Evolutionary conservation across 139 green algal genomes (phyloP), one percentile per base, ranked within the genome.

Genomic region (Limnomonas spitsbergensis): DNA sequence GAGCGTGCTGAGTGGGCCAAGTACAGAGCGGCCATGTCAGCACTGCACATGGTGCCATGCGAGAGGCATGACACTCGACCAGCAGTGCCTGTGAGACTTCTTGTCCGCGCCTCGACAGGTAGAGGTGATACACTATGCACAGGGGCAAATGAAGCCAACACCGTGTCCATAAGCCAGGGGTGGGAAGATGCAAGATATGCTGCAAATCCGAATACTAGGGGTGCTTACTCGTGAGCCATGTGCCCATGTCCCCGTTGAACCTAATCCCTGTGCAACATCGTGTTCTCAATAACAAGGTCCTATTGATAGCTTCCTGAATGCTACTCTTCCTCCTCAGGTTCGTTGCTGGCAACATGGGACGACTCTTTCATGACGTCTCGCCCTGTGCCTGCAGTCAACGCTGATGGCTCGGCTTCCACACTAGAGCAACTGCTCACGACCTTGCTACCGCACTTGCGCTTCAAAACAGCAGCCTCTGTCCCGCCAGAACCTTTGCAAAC

Each of bases 381-480:
- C 9, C 81, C 81, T 1, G 38, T 82, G 9, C 68, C 78, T 1
- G 72, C 75, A 2, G 39, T 53, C 3, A 73, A 66, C 27, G 38
- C 79, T 4, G 78, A 82, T 42, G 82, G 84, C 29, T 75, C 38
- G 24, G 66, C 32, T n/a, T 74, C 80, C 47, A 80, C 76, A 38
- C 56, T 89, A 29, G 78, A 73, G 1, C 38, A 87, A n/a, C 68
- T 82, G 31, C 47, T 91, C 47, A 39, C 71, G 24, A 29, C 67
- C 6, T 37, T 83, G 38, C 34, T 90, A 34, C 78, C 76, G 29
- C 26, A 36, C 61, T 39, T 72, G 29, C 26, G 61, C n/a, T n/a
- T n/a, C n/a, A n/a, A n/a, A n/a, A n/a, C n/a, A n/a, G n/a, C n/a
- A n/a, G n/a, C n/a, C n/a, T n/a, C n/a, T n/a, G n/a, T n/a, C n/a